phyloP scores from a whole-genome alignment of 441 rosid genomes.

The Bocquillonia castaneifolia region DNA sequence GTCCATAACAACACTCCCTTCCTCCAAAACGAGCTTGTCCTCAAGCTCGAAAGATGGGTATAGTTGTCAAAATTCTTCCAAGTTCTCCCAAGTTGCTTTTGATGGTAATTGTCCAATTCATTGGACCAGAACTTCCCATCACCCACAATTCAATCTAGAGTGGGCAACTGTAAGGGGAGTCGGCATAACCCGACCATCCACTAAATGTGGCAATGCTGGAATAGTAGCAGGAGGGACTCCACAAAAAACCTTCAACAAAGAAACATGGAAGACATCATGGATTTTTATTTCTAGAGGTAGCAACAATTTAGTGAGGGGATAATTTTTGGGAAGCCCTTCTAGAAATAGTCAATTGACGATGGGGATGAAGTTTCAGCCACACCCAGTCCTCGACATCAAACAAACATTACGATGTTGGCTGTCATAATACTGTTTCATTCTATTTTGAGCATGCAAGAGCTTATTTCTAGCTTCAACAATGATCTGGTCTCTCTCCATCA shows the following conservation, averaged over 20 bases:
- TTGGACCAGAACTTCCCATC: neutral
- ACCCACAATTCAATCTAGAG: neutral
- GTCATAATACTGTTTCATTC: neutral
- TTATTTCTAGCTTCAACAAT: neutral
- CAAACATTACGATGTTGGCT: neutral
- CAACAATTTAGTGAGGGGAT: neutral
- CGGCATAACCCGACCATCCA: neutral
- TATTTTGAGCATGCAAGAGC: neutral
- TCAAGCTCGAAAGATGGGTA: conserved; percentile 3
- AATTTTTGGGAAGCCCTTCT: neutral
- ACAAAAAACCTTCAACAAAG: neutral
- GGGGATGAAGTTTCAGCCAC: neutral
- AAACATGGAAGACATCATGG: neutral
- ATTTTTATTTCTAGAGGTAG: neutral
- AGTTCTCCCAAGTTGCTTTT: conserved; percentile 1
- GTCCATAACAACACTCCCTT: neutral
- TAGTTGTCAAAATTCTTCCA: neutral
- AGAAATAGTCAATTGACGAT: neutral
- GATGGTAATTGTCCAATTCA: neutral
- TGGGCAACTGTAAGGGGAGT: neutral
- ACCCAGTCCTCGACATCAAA: neutral
- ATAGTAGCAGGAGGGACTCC: neutral
- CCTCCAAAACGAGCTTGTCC: neutral
- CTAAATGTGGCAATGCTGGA: neutral
- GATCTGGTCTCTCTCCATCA: neutral